Conservation (phyloP, 257 asterid species). For the Jasminum sambac region DNA sequence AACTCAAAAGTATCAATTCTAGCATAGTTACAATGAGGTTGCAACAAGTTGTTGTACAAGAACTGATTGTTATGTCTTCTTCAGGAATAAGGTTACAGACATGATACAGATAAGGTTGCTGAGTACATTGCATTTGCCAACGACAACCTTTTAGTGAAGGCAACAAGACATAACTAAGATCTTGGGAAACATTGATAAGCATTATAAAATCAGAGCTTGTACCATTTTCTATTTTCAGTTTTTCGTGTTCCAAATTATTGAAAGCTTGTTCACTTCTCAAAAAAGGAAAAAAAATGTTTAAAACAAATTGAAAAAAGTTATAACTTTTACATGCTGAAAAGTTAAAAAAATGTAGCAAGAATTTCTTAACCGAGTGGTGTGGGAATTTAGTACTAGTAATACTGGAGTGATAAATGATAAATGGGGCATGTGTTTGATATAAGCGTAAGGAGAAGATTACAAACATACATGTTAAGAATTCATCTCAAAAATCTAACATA, state of each 20-base stretch:
- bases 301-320: too few relatives aligned
- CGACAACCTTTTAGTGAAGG: background rate
- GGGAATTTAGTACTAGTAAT: constrained; percentile 23
- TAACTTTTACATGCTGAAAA: constrained; percentile 45
- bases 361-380: constrained; percentile 29
- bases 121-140: background rate
- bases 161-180: background rate
- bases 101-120: background rate
- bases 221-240: constrained; percentile 33
- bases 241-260: constrained; percentile 35
- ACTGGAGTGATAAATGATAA: constrained; percentile 26
- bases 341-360: constrained; percentile 35
- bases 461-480: too few relatives aligned
- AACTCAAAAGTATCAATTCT: background rate
- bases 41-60: background rate
- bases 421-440: too few relatives aligned
- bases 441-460: too few relatives aligned
- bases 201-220: background rate
- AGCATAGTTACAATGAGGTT: background rate
- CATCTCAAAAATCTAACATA: too few relatives aligned
- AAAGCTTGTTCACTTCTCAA: constrained; percentile 32
- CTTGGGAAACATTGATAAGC: background rate
- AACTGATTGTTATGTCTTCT: background rate
- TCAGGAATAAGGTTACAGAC: background rate
- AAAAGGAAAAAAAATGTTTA: too few relatives aligned